Conservation (phyloP, 495 filamentous ascomycete species). For the Penicillium salamii region DNA sequence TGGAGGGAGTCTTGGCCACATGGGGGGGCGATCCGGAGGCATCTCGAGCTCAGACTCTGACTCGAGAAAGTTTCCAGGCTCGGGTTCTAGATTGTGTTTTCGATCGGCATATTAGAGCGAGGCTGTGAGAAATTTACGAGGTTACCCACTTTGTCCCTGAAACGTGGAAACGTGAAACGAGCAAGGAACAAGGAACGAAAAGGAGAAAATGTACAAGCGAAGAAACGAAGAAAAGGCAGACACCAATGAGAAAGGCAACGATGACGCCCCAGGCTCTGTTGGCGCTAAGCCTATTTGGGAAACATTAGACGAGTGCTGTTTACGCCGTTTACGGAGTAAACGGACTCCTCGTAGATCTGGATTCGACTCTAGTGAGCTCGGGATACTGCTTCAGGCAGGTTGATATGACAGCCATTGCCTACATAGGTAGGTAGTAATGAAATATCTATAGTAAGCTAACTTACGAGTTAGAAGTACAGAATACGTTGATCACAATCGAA, state of each 20-base stretch:
- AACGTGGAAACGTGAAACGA: no score
- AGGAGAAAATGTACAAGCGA: not conserved
- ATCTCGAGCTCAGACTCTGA: not conserved
- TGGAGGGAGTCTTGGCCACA: not conserved
- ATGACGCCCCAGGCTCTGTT: not conserved
- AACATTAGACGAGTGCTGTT: not conserved
- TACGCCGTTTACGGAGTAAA: no score
- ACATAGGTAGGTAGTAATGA: no score
- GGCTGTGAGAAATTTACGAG: not conserved
- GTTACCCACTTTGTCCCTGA: not conserved
- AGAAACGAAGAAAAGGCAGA: no score
- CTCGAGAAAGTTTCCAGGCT: not conserved
- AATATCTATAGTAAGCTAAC: no score
- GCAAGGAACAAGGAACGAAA: no score
- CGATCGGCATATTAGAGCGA: not conserved
- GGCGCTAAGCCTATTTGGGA: not conserved
- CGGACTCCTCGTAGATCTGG: no score
- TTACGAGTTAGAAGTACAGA: no score
- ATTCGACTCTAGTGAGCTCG: not conserved
- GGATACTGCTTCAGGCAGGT: not conserved
- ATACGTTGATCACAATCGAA: no score
- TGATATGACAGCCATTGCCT: no score
- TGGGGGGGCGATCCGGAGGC: not conserved
- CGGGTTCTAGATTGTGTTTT: constrained; percentile 3
- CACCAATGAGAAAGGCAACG: not conserved